Conservation (phyloP, 2,329 filamentous ascomycete species). For the Neocatenulostroma microsporum region DNA sequence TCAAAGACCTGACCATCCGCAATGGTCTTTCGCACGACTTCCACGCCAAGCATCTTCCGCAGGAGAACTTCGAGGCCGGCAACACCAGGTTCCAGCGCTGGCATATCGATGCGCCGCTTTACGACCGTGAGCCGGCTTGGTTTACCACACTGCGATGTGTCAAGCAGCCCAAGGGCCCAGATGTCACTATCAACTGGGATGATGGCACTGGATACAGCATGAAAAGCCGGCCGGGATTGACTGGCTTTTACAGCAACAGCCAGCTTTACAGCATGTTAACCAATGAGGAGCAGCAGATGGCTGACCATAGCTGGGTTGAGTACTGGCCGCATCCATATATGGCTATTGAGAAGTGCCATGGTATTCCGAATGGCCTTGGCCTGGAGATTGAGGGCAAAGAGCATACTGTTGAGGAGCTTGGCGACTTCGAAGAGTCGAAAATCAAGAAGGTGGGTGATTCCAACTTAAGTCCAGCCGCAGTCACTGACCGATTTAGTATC, state of each 20-base stretch:
- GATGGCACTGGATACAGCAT: constrained; percentile 60
- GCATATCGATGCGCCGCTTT: constrained; percentile 71
- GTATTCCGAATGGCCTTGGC: constrained; percentile 59
- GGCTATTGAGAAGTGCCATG: constrained; percentile 64
- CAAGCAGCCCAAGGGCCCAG: constrained; percentile 48
- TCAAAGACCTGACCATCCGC: constrained; percentile 32
- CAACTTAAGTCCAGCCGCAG: no score
- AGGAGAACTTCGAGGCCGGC: constrained; percentile 47
- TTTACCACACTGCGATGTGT: constrained; percentile 66
- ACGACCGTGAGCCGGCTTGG: constrained; percentile 61
- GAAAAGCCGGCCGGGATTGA: constrained; percentile 63
- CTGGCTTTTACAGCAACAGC: constrained; percentile 63
- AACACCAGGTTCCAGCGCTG: constrained; percentile 60
- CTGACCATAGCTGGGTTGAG: constrained; percentile 56
- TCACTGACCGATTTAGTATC: constrained; percentile 25
- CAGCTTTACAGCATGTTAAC: constrained; percentile 62
- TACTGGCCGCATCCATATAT: constrained; percentile 72
- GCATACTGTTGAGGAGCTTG: constrained; percentile 50
- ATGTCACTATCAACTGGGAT: constrained; percentile 62
- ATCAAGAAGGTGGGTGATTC: constrained; percentile 55
- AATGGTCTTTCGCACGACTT: constrained; percentile 39
- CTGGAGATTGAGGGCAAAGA: constrained; percentile 58
- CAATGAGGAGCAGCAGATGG: constrained; percentile 58
- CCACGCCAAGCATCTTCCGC: constrained; percentile 56
- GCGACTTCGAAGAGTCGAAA: constrained; percentile 54